Evolutionary conservation across 176 grass and related monocot genomes (phyloP), one percentile per base, ranked within the genome.

Genomic region (Poa pratensis): DNA sequence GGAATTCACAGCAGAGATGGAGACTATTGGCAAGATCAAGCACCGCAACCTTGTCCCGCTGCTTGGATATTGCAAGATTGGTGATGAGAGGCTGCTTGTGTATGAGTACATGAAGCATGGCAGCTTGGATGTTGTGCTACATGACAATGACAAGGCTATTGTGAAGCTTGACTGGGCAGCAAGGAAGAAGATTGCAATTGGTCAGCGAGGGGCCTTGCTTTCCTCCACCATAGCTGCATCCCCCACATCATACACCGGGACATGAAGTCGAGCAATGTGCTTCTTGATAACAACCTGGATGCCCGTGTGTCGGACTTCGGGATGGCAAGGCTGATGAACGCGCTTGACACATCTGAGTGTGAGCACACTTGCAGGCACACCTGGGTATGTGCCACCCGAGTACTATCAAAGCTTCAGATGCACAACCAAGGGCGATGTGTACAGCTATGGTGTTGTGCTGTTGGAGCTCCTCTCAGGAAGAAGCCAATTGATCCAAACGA

Each of bases 1-100:
- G 51, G 93, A 96, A 26, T 99, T 96, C 91, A 99, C 93, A 1
- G 91, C 93, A 2, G 96, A 99, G 89, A 99, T 99, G 96, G 96
- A 99, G 86, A 99, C 96, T 1, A 96, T 96, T 4, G 96, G 96
- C 59, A 99, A 99, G 87, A 96, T 99, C 88, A 99, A 99, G 84
- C 96, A 99, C 83, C 91, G 96, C 18, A 98, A 98, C 82, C 94
- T 98, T 11, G 96, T 91, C 5, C 96, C 96, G 0, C 80, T 98
- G 73, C 86, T 98, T 0, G 96, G 96, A 3, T 98, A 98, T 45
- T 98, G 96, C 91, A 98, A 96, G 89, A 87, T 98, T 8, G 96
- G 96, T 0, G 96, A 98, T 34, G 96, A 98, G 75, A 42, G 96
- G 57, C 92, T 98, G 54, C 90, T 98, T 1, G 96, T 98, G 10